Conservation (phyloP, 192 early-diverging fungal species). For the Podila epigama region DNA sequence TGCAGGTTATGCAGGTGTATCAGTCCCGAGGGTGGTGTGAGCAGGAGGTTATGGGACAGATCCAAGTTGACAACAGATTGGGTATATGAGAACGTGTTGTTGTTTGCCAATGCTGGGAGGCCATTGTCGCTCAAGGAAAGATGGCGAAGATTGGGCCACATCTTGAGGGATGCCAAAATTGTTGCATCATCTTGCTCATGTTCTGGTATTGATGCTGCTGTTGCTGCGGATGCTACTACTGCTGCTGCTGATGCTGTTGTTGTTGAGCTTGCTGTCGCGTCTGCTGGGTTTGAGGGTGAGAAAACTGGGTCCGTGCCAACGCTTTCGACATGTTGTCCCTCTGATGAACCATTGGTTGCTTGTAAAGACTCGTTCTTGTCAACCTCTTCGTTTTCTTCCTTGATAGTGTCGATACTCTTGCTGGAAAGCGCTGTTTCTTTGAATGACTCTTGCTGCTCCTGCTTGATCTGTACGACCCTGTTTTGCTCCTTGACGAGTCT, state of each 20-base stretch:
- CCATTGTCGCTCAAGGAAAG: constrained; percentile 59
- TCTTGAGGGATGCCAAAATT: constrained; percentile 33
- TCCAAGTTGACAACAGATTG: constrained; percentile 55
- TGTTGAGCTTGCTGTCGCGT: too few species aligned
- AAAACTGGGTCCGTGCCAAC: too few species aligned
- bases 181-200: constrained; percentile 9
- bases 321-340: background rate
- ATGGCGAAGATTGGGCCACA: constrained; percentile 51
- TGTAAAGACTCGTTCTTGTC: background rate
- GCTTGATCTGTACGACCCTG: constrained; percentile 33
- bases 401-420: constrained; percentile 3
- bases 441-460: constrained; percentile 39
- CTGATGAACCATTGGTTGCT: background rate
- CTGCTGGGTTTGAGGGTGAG: too few species aligned
- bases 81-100: constrained; percentile 48
- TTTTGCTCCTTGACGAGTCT: constrained; percentile 24
- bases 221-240: too few species aligned
- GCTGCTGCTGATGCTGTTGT: too few species aligned
- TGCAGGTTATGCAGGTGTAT: constrained; percentile 57
- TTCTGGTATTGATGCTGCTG: background rate
- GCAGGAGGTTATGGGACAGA: constrained; percentile 60
- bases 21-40: constrained; percentile 52
- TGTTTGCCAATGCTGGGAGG: constrained; percentile 50
- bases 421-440: constrained; percentile 15
- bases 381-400: background rate